Evolutionary conservation across 768 basidiomycete genomes (phyloP), one percentile per base, ranked within the genome.

Genomic region (Russula sp.): DNA sequence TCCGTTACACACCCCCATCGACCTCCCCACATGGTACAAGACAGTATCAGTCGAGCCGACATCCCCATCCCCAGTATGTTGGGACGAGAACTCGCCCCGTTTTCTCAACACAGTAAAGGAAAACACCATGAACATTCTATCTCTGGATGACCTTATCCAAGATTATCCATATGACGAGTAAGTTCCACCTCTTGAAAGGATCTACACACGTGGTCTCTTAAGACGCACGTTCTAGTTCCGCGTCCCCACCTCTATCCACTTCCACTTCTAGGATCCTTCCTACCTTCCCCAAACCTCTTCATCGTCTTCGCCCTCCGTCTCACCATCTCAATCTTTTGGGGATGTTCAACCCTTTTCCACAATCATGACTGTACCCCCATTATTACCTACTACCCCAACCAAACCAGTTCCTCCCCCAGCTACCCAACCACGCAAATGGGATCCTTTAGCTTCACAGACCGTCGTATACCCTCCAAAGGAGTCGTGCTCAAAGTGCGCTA

Each of bases 81-180:
- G 83, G 83, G 76, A 78, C 53, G 71, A 74, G 34, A 79, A 80
- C 67, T 72, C 74, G 36, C 61, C 76, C 28, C 73, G 76, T 34
- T 77, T 77, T 61, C 69, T 76, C 50, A 63, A 76, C 22, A 72
- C 77, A 16, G 75, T 76, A 64, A 84, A 85, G 71, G 73, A 77
- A 56, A 85, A 82, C 42, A 78, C 80, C 53, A 78, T 81, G 26
- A 75, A 76, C 57, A 88, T 88, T 76, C 82, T 90, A 66, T 78
- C 81, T 48, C 76, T 92, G 48, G 86, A 89, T 70, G 90, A 92
- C 71, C 77, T 91, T 53, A 82, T 91, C 59, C 85, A 89, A 70
- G 83, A 85, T 65, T 82, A 86, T 69, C 86, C 84, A 36, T 91
- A 88, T 73, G 87, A 89, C 67, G 88, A 90, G 89, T 91, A 72